These are phyloP conservation scores for Cryptosporidium muris DNA, from an alignment of 169 alveolate genomes.

Conservation along the genomic window DNA sequence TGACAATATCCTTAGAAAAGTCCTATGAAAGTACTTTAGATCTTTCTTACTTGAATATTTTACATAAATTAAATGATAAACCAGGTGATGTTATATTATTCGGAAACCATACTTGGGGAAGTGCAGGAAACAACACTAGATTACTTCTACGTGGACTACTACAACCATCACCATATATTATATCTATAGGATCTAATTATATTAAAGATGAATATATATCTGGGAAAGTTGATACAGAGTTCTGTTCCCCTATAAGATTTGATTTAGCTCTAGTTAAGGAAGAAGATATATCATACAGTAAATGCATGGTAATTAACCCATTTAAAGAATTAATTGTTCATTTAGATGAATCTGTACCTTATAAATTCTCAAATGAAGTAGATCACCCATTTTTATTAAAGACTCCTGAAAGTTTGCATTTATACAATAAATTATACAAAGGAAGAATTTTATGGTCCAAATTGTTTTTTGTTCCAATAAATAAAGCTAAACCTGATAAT, in stretches of 20 bases:
- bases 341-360: constrained; percentile 9
- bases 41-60: constrained; percentile 22
- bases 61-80: neutral
- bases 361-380: constrained; percentile 31
- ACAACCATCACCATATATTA: constrained; percentile 27
- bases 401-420: constrained; percentile 14
- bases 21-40: constrained; percentile 57
- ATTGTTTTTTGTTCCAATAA: constrained; percentile 27
- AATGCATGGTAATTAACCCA: constrained; percentile 7
- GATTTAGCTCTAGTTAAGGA: constrained; percentile 51
- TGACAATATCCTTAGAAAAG: constrained; percentile 30
- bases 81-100: neutral
- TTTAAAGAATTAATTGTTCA: constrained; percentile 17
- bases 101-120: constrained; percentile 58
- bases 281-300: constrained; percentile 4
- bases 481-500: constrained; percentile 19
- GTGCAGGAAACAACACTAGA: constrained; percentile 66
- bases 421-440: constrained; percentile 6
- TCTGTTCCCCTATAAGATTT: constrained; percentile 57
- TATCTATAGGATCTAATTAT: constrained; percentile 40
- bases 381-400: constrained; percentile 35
- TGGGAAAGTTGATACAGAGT: constrained; percentile 18
- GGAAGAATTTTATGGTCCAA: constrained; percentile 55
- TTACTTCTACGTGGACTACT: constrained; percentile 25
- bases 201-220: constrained; percentile 21